These are phyloP conservation scores for Pseudomonodictys pantanalensis DNA, from an alignment of 495 filamentous ascomycete genomes.

Conservation along the genomic window DNA sequence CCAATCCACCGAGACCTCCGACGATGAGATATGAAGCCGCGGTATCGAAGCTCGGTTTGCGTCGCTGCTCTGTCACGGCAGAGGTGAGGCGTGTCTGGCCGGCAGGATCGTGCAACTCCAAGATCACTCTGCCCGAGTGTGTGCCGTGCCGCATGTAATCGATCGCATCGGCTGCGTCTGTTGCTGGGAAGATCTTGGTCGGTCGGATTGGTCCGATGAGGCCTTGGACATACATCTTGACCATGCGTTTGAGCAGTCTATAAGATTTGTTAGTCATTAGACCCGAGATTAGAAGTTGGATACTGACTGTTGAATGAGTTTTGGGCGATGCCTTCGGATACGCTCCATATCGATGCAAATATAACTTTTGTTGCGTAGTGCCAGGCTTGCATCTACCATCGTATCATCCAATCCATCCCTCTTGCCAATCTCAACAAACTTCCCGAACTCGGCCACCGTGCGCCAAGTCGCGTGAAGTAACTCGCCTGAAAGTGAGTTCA, in stretches of 20 bases:
- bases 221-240: not conserved
- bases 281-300: not conserved
- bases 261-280: not conserved
- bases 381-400: not conserved
- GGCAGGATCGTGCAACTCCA: not conserved
- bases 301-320: not conserved
- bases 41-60: not conserved
- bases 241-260: not conserved
- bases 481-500: slow-evolving; percentile 14
- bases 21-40: not conserved
- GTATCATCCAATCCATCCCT: not conserved
- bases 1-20: slow-evolving; percentile 32
- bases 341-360: not conserved
- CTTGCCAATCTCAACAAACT: slow-evolving; percentile 23
- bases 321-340: not conserved
- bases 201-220: not conserved
- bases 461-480: slow-evolving; percentile 11
- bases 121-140: not conserved
- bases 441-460: slow-evolving; percentile 5
- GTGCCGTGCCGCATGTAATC: not conserved
- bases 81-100: not conserved
- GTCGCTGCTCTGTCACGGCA: not conserved
- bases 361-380: not conserved
- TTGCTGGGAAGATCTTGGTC: not conserved
- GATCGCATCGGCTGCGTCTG: not conserved